Evolutionary conservation across 2,329 filamentous ascomycete species (phyloP), one percentile per base, ranked within the genome.

Genomic region (Ascomycota sp.): DNA sequence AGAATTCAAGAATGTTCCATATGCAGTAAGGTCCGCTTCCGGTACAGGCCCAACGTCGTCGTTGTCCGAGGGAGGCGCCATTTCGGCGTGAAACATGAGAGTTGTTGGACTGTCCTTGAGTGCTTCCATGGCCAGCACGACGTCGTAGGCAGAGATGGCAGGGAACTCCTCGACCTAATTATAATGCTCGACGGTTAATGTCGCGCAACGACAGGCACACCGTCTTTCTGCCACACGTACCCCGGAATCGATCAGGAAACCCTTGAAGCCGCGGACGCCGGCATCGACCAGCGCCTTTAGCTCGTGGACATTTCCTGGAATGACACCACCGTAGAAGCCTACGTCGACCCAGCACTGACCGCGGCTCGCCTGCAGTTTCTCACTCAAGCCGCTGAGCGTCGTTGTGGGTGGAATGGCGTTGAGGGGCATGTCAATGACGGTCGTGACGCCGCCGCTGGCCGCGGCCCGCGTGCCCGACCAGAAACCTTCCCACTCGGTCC

Each of bases 1-100:
- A 3, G 86, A 93, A 40, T 81, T 73, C 30, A 98, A 68, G 61
- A 95, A 98, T 4, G 86, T 93, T 40, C 71, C 69, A 59, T 98
- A 98, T 25, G 74, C 62, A 35, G 74, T 75, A 24, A 84, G 59
- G 9, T 76, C 71, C 5, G 16, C 16, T 21, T 21, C 16, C 16
- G 16, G 16, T 21, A 21, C 16, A 21, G 16, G 16, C 16, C 16
- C 16, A 21, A 21, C 16, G 16, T 21, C 16, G 5, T 21, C 16
- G 16, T 21, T 5, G 16, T 32, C 31, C 31, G 31, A 21, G 12
- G 82, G 80, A n/a, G 86, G 83, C 9, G 91, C 75, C 83, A 93
- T 95, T 55, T 98, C 89, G 36, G 89, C 89, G 50, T 98, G 89
- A 60, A 98, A 98, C 86, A 98, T 95, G 45, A 95, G 72, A 0